Conservation (phyloP, 1,284 basidiomycete species). For the Naganishia liquefaciens region DNA sequence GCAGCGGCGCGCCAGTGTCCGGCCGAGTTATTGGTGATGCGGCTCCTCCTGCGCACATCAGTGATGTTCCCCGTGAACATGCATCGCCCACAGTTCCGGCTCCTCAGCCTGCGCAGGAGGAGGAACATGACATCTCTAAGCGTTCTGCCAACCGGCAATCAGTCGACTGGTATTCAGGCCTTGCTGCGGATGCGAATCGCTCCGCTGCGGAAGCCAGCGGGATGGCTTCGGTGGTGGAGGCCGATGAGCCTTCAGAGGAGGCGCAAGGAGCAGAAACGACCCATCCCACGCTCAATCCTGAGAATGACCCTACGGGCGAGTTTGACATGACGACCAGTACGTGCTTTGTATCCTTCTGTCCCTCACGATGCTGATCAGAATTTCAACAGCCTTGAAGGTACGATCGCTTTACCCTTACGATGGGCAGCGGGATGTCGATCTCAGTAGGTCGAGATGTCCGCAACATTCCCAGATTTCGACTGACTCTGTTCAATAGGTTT, state of each 20-base stretch:
- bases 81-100: slow-evolving; percentile 39
- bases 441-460: slow-evolving; percentile 60
- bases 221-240: slow-evolving; percentile 62
- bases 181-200: slow-evolving; percentile 70
- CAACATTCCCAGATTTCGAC: neutral
- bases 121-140: slow-evolving; percentile 40
- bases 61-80: slow-evolving; percentile 55
- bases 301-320: slow-evolving; percentile 67
- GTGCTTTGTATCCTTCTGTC: slow-evolving; percentile 33
- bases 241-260: slow-evolving; percentile 59
- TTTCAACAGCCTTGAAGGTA: slow-evolving; percentile 64
- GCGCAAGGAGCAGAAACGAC: slow-evolving; percentile 40
- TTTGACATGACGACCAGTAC: slow-evolving; percentile 66
- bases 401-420: slow-evolving; percentile 79
- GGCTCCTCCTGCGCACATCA: slow-evolving; percentile 73
- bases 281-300: slow-evolving; percentile 51
- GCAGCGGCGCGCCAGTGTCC: slow-evolving; percentile 67
- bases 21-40: slow-evolving; percentile 76
- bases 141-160: slow-evolving; percentile 67
- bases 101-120: slow-evolving; percentile 35
- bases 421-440: slow-evolving; percentile 80
- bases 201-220: slow-evolving; percentile 51
- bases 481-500: slow-evolving; percentile 62
- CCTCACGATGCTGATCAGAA: slow-evolving; percentile 12
- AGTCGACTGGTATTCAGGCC: slow-evolving; percentile 85